Evolutionary conservation across 1,139 yeast genomes (phyloP), one percentile per base, ranked within the genome.

Genomic region (Geotrichum citri-aurantii): DNA sequence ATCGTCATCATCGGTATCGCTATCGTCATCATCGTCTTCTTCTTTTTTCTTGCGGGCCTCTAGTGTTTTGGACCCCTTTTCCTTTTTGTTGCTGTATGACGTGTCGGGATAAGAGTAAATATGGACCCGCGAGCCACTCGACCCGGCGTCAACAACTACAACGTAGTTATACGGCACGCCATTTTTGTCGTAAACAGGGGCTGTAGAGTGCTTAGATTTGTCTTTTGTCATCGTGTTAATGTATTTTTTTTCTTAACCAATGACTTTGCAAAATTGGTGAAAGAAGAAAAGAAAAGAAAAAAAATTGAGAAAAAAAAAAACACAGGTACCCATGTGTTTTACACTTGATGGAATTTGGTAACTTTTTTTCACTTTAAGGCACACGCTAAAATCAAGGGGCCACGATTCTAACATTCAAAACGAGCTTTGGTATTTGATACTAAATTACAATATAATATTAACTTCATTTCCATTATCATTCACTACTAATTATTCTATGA

Each of bases 141-240:
- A 86, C 0, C 96, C 96, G 0, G 95, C 87, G 68, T 89, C 96
- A 23, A 89, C 83, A 11, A 89, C 79, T 1, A 89, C 81, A 2
- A 88, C 81, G 69, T 86, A 88, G 67, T 85, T 85, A 62, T 80
- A 82, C 0, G 88, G 86, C 0, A 78, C 69, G 0, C 80, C 81
- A 2, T 76, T 70, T 7, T 52, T 31, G 31, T 59, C 64, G 44
- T 52, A 52, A 10, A 59, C 57, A 3, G 63, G 64, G 4, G 65
- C 66, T 11, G 50, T 37, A n/a, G 44, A 37, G 10, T 5, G 6
- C 44, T 37, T 37, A 17, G 44, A 7, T 27, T 57, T 52, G 21
- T 52, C 56, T 31, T 52, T 56, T n/a, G 21, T 17, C 44, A 37
- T 37, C 17, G 44, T 37, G 44, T 7, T n/a, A 37, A 37, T 12